Evolutionary conservation across 441 rosid genomes (phyloP).

Genomic region (Euphorbia schlechtendalii): DNA sequence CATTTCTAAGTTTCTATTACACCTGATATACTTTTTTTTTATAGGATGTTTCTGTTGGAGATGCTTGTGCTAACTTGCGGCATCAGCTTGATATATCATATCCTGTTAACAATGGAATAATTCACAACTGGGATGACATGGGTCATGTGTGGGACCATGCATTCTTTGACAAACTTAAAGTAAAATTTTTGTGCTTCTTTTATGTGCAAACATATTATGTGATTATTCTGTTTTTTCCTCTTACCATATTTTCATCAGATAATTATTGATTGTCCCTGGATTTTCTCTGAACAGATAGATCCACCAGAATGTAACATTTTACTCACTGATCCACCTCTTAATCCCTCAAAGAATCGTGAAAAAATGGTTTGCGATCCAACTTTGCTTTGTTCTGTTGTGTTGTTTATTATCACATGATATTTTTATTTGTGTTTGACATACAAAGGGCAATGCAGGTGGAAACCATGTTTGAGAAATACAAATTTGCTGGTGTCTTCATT

Average conservation of each 20-base stretch:
- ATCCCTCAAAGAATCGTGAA: constrained; percentile 86
- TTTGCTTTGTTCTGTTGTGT: constrained; percentile 1
- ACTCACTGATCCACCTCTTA: constrained; percentile 95
- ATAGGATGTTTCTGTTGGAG: constrained; percentile 91
- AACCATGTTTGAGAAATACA: constrained; percentile 95
- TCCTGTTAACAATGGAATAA: constrained; percentile 93
- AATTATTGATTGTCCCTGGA: not conserved
- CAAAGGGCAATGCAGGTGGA: constrained; percentile 52
- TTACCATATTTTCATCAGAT: constrained; percentile 1
- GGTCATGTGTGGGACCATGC: constrained; percentile 97
- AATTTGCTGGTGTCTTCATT: constrained; percentile 88
- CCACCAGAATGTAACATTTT: constrained; percentile 91
- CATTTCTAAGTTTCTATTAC: constrained; percentile 1
- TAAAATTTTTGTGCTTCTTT: constrained; percentile 23
- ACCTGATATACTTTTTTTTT: not conserved
- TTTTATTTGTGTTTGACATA: constrained; percentile 9
- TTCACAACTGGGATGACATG: constrained; percentile 98
- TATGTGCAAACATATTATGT: not conserved
- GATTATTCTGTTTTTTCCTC: not conserved
- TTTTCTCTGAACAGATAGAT: constrained; percentile 49
- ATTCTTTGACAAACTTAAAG: constrained; percentile 72
- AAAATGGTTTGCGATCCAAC: constrained; percentile 53
- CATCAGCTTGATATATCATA: constrained; percentile 85
- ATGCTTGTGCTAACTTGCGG: constrained; percentile 69
- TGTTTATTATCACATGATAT: constrained; percentile 2